These are phyloP conservation scores for Curvularia lunata DNA, from an alignment of 2,329 filamentous ascomycete genomes.

Conservation along the genomic window DNA sequence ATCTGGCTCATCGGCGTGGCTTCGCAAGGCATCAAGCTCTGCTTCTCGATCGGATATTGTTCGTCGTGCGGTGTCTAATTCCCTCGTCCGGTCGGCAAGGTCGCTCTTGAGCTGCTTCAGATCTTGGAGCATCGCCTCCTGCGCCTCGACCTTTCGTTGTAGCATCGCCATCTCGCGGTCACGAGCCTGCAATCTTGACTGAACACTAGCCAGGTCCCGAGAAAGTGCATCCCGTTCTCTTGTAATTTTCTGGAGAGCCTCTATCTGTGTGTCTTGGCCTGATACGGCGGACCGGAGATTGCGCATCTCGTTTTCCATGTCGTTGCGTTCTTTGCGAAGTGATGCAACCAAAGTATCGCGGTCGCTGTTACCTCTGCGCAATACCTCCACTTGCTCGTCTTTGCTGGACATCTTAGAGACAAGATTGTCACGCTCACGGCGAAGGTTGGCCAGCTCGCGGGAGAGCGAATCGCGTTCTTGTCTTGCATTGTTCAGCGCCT, in stretches of 20 bases:
- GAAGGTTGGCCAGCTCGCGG: slow-evolving; percentile 39
- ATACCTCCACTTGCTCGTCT: slow-evolving; percentile 39
- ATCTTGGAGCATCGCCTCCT: slow-evolving; percentile 38
- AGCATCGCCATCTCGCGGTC: slow-evolving; percentile 41
- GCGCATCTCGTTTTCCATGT: slow-evolving; percentile 32
- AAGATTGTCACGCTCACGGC: slow-evolving; percentile 40
- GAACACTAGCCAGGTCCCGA: slow-evolving; percentile 40
- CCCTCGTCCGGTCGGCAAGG: slow-evolving; percentile 42
- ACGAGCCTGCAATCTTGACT: slow-evolving; percentile 38
- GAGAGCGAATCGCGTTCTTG: slow-evolving; percentile 39
- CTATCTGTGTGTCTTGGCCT: slow-evolving; percentile 43
- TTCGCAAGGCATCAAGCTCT: slow-evolving; percentile 46
- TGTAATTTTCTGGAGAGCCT: slow-evolving; percentile 44
- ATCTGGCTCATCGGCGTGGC: slow-evolving; percentile 46
- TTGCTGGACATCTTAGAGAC: slow-evolving; percentile 36
- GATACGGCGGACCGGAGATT: slow-evolving; percentile 37
- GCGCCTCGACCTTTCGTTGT: slow-evolving; percentile 43
- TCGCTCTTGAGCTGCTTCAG: slow-evolving; percentile 39
- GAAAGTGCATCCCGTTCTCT: slow-evolving; percentile 43
- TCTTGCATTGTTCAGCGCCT: slow-evolving; percentile 38
- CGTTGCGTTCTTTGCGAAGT: slow-evolving; percentile 37
- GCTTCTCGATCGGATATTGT: slow-evolving; percentile 46
- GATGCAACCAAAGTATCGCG: slow-evolving; percentile 38
- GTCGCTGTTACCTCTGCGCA: slow-evolving; percentile 39
- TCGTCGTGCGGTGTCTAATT: slow-evolving; percentile 45